Conservation (phyloP, 225 moss, liverwort and hornwort species). For the Physcomitrium patens region DNA sequence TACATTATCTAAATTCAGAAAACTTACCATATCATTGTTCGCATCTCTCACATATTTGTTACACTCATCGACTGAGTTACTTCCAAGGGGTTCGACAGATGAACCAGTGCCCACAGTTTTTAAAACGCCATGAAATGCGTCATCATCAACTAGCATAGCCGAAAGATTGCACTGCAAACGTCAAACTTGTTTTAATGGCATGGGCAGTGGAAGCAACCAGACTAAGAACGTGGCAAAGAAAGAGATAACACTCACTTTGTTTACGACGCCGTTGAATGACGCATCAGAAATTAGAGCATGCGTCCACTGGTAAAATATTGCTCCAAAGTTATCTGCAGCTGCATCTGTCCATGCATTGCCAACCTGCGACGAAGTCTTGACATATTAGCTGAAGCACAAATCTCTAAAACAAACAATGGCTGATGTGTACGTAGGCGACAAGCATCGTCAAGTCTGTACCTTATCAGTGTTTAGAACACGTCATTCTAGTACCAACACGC, state of each 20-base stretch:
- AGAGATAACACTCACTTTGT: slow-evolving; percentile 46
- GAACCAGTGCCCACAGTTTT: slow-evolving; percentile 63
- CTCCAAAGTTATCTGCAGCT: slow-evolving; percentile 80
- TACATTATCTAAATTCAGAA: neutral
- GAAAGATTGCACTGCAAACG: slow-evolving; percentile 53
- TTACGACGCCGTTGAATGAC: slow-evolving; percentile 67
- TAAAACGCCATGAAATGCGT: slow-evolving; percentile 50
- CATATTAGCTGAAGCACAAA: neutral
- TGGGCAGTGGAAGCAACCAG: neutral
- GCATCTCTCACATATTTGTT: slow-evolving; percentile 54
- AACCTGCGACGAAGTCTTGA: slow-evolving; percentile 47
- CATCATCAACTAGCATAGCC: slow-evolving; percentile 57
- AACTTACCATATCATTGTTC: slow-evolving; percentile 52
- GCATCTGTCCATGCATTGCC: slow-evolving; percentile 97
- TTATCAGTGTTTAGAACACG: neutral
- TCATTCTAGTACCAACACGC: slow-evolving; percentile 1
- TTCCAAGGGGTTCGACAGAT: slow-evolving; percentile 44
- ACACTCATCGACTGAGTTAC: slow-evolving; percentile 50
- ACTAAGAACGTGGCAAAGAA: slow-evolving; percentile 14
- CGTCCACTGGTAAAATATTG: slow-evolving; percentile 89
- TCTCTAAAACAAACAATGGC: neutral
- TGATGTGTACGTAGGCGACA: neutral
- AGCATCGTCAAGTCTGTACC: neutral
- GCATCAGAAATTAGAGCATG: slow-evolving; percentile 90
- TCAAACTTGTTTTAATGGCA: slow-evolving; percentile 18